Evolutionary conservation across 768 basidiomycete species (phyloP).

Genomic region (Boletus sensibilis): DNA sequence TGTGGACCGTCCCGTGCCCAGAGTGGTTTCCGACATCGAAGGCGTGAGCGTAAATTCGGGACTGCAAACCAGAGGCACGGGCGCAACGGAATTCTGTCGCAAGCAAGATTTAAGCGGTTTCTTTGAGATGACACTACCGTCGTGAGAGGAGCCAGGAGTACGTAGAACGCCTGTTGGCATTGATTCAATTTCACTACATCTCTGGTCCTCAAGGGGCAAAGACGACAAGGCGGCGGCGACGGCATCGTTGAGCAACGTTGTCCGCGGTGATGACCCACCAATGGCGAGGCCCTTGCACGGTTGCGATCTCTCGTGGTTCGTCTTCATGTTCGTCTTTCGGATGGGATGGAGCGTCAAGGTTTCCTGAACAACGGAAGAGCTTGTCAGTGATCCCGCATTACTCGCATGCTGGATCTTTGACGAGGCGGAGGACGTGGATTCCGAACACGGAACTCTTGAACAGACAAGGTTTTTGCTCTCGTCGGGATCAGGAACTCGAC

Average conservation of each 20-base stretch:
- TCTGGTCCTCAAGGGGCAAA: neutral
- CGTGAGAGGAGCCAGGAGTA: neutral
- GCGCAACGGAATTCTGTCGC: neutral
- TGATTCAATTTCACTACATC: neutral
- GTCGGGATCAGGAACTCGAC: neutral
- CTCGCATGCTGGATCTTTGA: neutral
- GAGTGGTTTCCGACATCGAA: slow-evolving; percentile 5
- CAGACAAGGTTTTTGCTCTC: neutral
- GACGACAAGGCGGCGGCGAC: neutral
- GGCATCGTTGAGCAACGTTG: neutral
- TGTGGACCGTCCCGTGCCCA: neutral
- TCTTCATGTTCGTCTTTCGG: neutral
- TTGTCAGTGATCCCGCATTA: neutral
- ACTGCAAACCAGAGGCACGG: neutral
- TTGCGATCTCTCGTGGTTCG: slow-evolving; percentile 9
- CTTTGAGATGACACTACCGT: neutral
- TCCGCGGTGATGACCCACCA: slow-evolving; percentile 2
- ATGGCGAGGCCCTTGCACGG: slow-evolving; percentile 12
- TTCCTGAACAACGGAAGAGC: neutral
- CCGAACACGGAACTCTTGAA: neutral
- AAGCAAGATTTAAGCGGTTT: slow-evolving; percentile 17
- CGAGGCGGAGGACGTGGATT: neutral
- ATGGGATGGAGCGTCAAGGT: neutral
- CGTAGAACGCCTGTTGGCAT: neutral
- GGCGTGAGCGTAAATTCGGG: neutral